These are phyloP conservation scores for Ustilago hordei DNA, from an alignment of 1,284 basidiomycete genomes.

Conservation along the genomic window DNA sequence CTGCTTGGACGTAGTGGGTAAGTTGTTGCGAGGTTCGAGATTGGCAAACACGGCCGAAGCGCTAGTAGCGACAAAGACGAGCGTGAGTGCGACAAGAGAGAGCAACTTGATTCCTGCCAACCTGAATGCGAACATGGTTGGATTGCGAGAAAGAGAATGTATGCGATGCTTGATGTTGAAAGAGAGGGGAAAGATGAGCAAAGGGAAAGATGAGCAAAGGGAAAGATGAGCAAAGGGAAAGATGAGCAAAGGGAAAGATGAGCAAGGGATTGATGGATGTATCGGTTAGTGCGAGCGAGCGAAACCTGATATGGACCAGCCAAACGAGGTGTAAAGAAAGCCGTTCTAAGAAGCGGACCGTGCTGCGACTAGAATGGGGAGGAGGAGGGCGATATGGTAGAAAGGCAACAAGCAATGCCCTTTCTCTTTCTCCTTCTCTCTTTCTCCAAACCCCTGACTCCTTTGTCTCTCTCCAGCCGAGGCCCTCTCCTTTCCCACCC, in stretches of 20 bases:
- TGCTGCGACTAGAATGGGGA: constrained; percentile 1
- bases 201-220: background rate
- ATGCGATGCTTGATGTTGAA: background rate
- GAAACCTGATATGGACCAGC: constrained; percentile 33
- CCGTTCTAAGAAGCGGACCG: constrained; percentile 1
- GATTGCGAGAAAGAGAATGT: background rate
- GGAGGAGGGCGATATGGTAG: constrained; percentile 1
- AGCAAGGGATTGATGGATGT: constrained; percentile 4
- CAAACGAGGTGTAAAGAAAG: constrained; percentile 2
- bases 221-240: background rate
- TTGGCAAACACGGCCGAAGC: constrained; percentile 28
- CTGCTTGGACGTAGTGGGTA: constrained; percentile 45
- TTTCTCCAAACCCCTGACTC: background rate
- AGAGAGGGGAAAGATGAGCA: constrained; percentile 9
- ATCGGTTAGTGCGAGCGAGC: constrained; percentile 4
- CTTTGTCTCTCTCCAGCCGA: no score
- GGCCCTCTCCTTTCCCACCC: no score
- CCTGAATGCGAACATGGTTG: background rate
- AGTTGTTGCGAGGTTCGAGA: constrained; percentile 32
- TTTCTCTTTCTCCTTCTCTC: background rate
- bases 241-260: constrained; percentile 1
- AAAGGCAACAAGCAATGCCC: background rate
- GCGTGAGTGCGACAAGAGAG: constrained; percentile 35
- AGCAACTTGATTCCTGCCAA: constrained; percentile 52
- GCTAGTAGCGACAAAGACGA: constrained; percentile 36